Percentiles rank a stretch among this genome's conserved stretches.
phyloP scores from a whole-genome alignment of 1,284 basidiomycete species.

The Ustilago lituana region DNA sequence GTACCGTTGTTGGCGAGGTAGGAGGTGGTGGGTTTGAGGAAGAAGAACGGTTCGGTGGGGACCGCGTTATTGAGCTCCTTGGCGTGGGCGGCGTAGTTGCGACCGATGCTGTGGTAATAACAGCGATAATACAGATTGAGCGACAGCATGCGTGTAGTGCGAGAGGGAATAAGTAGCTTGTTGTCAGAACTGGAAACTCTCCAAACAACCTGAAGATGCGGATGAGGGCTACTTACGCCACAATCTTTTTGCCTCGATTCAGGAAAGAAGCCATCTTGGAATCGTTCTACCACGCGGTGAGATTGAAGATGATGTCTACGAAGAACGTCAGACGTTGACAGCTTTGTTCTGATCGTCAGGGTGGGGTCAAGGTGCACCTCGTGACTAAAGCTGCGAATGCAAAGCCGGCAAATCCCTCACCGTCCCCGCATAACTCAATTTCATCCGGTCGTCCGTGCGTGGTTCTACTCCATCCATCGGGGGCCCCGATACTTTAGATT shows the following conservation, averaged over 20 bases:
- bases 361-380: slow-evolving; percentile 10
- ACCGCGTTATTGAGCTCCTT: slow-evolving; percentile 90
- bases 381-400: slow-evolving; percentile 3
- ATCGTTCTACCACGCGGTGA: background rate
- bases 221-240: slow-evolving; percentile 31
- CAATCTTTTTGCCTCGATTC: slow-evolving; percentile 50
- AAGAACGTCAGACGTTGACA: background rate
- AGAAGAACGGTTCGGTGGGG: slow-evolving; percentile 97
- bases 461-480: background rate
- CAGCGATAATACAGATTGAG: too few species aligned
- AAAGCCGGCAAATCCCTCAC: slow-evolving; percentile 37
- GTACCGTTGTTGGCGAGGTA: slow-evolving; percentile 80
- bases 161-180: too few species aligned
- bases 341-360: background rate
- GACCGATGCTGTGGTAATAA: slow-evolving; percentile 61
- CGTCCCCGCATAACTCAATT: background rate
- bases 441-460: background rate
- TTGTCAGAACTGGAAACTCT: too few species aligned
- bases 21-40: slow-evolving; percentile 92
- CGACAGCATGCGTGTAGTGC: too few species aligned
- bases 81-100: slow-evolving; percentile 77
- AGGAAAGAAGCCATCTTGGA: slow-evolving; percentile 37
- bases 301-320: slow-evolving; percentile 1
- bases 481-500: too few species aligned
- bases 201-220: background rate